Percentiles rank a stretch among this genome's conserved stretches.
These are phyloP conservation scores for Thoreauomyces humboldtii DNA, from an alignment of 192 early-diverging fungal genomes.

Conservation along the genomic window DNA sequence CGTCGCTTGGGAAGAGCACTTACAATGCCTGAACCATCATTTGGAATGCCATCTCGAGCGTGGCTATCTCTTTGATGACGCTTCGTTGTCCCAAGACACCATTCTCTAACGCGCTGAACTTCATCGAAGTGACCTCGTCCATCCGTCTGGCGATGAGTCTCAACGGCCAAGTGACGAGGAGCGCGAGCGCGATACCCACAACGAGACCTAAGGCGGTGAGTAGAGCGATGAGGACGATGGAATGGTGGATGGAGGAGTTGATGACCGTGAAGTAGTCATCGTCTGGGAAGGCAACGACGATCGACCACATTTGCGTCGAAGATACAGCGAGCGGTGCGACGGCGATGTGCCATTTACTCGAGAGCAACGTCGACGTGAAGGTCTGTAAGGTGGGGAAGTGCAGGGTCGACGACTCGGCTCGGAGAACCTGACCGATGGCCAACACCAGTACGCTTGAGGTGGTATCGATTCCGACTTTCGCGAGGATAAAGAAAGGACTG, in stretches of 20 bases:
- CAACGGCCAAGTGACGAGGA: background rate
- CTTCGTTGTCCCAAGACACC: background rate
- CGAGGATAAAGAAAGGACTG: background rate
- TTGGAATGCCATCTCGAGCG: background rate
- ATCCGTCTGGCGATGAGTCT: background rate
- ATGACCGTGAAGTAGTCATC: background rate
- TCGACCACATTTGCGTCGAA: background rate
- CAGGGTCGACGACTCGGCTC: background rate
- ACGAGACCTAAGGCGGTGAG: background rate
- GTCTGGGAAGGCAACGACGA: conserved; percentile 10
- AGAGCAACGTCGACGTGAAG: background rate
- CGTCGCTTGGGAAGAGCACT: background rate
- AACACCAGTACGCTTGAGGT: background rate
- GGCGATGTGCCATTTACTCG: conserved; percentile 5
- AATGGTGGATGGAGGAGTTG: background rate
- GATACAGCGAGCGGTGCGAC: background rate
- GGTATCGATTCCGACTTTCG: background rate
- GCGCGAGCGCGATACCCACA: background rate
- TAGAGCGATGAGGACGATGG: background rate
- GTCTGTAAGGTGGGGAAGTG: background rate
- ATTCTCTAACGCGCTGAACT: conserved; percentile 3
- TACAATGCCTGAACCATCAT: conserved; percentile 9
- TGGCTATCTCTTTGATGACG: background rate
- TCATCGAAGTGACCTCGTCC: conserved; percentile 2
- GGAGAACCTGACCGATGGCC: background rate